Percentiles rank a stretch among this genome's conserved stretches.
Evolutionary conservation across 202 grass and related monocot species (phyloP).

Genomic region (Schoenoplectus triqueter): DNA sequence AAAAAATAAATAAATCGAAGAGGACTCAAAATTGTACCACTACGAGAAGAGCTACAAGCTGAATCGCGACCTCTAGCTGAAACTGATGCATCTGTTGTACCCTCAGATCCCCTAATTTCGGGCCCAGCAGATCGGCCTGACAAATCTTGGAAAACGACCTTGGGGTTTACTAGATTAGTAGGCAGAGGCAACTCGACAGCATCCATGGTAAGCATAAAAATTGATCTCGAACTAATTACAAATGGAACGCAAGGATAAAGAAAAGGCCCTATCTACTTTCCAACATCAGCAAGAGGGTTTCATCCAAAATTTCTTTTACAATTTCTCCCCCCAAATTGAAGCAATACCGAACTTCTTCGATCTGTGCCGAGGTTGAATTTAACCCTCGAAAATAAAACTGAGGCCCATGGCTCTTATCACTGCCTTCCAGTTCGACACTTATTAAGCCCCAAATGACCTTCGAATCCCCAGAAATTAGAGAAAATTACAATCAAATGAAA

Average conservation of each 20-base stretch:
- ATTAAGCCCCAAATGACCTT: conserved; percentile 29
- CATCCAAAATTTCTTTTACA: background rate
- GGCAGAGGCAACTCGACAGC: conserved; percentile 71
- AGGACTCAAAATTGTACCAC: conserved; percentile 22
- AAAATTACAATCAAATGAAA: conserved; percentile 24
- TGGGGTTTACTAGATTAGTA: conserved; percentile 66
- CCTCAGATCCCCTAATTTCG: conserved; percentile 49
- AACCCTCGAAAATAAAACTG: conserved; percentile 13
- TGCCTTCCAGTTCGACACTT: conserved; percentile 16
- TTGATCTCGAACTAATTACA: conserved; percentile 10
- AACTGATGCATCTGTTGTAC: conserved; percentile 45
- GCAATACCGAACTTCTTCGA: conserved; percentile 18
- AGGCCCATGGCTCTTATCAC: conserved; percentile 9
- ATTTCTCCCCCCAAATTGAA: conserved; percentile 18
- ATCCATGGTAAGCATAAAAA: conserved; percentile 59
- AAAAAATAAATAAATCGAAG: conserved; percentile 17
- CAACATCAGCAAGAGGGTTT: conserved; percentile 16
- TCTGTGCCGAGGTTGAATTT: background rate
- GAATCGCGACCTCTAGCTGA: conserved; percentile 33
- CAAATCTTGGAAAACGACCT: conserved; percentile 48
- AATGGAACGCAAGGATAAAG: background rate
- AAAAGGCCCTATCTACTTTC: conserved; percentile 3
- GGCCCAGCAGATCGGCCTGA: conserved; percentile 49
- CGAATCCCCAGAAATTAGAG: conserved; percentile 2
- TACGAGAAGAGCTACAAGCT: conserved; percentile 6